phyloP scores from a whole-genome alignment of 75 land plant species.

The Pseudotsuga menziesii region DNA sequence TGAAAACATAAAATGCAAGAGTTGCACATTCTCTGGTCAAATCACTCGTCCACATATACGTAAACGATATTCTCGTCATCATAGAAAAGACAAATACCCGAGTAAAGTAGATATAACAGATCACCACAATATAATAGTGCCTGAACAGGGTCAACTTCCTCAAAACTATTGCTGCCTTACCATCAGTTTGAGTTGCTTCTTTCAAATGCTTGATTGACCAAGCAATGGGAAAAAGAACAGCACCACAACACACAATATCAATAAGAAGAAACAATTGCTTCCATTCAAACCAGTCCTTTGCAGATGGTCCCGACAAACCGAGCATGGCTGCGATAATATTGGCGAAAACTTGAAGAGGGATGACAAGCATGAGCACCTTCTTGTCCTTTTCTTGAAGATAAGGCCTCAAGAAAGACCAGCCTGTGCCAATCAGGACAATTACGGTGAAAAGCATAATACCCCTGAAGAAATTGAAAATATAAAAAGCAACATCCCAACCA shows the following conservation, averaged over 20 bases:
- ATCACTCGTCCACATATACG: constrained; percentile 23
- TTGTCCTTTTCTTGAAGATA: constrained; percentile 28
- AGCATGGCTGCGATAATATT: constrained; percentile 20
- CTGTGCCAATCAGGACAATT: constrained; percentile 36
- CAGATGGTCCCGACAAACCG: constrained; percentile 24
- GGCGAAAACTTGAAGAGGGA: constrained; percentile 33
- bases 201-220: constrained; percentile 39
- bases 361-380: constrained; percentile 36
- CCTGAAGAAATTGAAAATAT: constrained; percentile 27
- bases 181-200: constrained; percentile 31
- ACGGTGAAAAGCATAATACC: constrained; percentile 30
- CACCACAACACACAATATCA: constrained; percentile 33
- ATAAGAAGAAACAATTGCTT: constrained; percentile 25
- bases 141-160: constrained; percentile 27
- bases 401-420: constrained; percentile 35
- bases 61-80: constrained; percentile 14
- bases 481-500: constrained; percentile 30
- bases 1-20: constrained; percentile 33
- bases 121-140: constrained; percentile 34
- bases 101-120: constrained; percentile 34
- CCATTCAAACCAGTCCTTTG: constrained; percentile 31
- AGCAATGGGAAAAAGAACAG: constrained; percentile 33
- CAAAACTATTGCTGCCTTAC: constrained; percentile 21
- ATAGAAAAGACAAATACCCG: constrained; percentile 34
- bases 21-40: constrained; percentile 21